phyloP scores from a whole-genome alignment of 1,284 basidiomycete genomes.

The Sanghuangporus baumii region DNA sequence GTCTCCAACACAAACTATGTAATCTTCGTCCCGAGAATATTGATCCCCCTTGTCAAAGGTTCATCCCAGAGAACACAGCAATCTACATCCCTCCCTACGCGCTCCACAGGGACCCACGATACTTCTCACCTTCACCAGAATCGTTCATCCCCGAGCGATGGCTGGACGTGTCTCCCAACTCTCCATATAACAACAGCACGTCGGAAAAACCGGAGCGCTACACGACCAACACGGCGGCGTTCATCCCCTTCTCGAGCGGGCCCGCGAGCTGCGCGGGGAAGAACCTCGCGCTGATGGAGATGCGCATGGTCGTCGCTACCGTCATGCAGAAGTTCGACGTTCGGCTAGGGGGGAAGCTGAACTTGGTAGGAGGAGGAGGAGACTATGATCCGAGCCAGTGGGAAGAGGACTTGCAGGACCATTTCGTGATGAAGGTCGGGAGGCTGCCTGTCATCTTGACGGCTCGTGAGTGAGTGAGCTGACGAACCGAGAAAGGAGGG shows the following conservation, averaged over 20 bases:
- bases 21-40: background rate
- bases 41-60: conserved; percentile 26
- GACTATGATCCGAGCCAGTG: conserved; percentile 26
- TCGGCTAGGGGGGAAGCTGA: conserved; percentile 19
- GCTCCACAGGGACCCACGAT: conserved; percentile 35
- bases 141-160: conserved; percentile 39
- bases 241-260: conserved; percentile 30
- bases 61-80: conserved; percentile 44
- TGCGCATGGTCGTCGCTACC: conserved; percentile 25
- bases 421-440: conserved; percentile 27
- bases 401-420: conserved; percentile 27
- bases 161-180: conserved; percentile 22
- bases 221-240: conserved; percentile 33
- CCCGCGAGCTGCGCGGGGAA: conserved; percentile 32
- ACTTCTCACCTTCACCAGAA: conserved; percentile 36
- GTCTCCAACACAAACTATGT: background rate
- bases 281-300: conserved; percentile 28
- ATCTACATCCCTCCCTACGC: conserved; percentile 42
- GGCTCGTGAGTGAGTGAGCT: background rate
- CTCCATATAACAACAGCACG: too few relatives aligned
- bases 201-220: too few relatives aligned
- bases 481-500: background rate
- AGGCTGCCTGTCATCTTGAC: conserved; percentile 22
- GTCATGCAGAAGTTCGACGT: conserved; percentile 30
- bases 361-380: background rate